A percentile compares a stretch with the other conserved stretches of the same genome.
phyloP scores from a whole-genome alignment of 495 filamentous ascomycete species.

The Aspergillus incahuasiensis region DNA sequence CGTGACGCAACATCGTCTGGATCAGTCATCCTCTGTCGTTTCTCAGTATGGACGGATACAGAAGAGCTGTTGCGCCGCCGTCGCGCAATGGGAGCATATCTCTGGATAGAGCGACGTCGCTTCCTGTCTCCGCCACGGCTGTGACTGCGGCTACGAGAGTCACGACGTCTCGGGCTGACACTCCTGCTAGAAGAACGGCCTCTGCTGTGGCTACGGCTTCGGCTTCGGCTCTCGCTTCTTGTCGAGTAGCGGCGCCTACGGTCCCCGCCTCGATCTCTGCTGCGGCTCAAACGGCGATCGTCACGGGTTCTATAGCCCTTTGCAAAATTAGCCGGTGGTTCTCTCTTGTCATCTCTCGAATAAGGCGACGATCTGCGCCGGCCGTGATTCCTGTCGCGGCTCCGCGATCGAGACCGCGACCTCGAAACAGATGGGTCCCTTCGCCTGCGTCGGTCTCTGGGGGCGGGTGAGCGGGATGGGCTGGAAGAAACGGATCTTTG shows the following conservation, averaged over 20 bases:
- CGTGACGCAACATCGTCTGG: conserved; percentile 40
- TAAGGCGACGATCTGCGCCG: conserved; percentile 41
- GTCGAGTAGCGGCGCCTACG: conserved; percentile 39
- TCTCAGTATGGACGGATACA: conserved; percentile 47
- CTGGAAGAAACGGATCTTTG: conserved; percentile 43
- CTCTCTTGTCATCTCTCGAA: conserved; percentile 36
- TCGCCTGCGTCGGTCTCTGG: conserved; percentile 27
- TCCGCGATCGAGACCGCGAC: conserved; percentile 44
- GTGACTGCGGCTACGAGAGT: conserved; percentile 26
- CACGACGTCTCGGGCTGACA: conserved; percentile 24
- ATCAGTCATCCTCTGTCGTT: conserved; percentile 58
- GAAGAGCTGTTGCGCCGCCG: conserved; percentile 48
- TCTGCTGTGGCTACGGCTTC: conserved; percentile 26
- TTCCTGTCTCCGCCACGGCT: conserved; percentile 34
- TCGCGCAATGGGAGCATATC: conserved; percentile 48
- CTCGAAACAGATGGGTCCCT: conserved; percentile 32
- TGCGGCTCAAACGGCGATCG: conserved; percentile 38
- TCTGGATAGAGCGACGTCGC: conserved; percentile 48
- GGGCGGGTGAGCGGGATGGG: conserved; percentile 34
- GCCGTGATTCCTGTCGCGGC: conserved; percentile 19
- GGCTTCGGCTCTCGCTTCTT: conserved; percentile 39
- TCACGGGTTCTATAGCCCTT: conserved; percentile 39
- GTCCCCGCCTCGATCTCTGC: conserved; percentile 26
- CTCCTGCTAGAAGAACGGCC: conserved; percentile 32
- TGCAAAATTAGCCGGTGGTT: conserved; percentile 46